Evolutionary conservation across 2,329 filamentous ascomycete genomes (phyloP).

Genomic region (Phyllosticta paracitricarpa): DNA sequence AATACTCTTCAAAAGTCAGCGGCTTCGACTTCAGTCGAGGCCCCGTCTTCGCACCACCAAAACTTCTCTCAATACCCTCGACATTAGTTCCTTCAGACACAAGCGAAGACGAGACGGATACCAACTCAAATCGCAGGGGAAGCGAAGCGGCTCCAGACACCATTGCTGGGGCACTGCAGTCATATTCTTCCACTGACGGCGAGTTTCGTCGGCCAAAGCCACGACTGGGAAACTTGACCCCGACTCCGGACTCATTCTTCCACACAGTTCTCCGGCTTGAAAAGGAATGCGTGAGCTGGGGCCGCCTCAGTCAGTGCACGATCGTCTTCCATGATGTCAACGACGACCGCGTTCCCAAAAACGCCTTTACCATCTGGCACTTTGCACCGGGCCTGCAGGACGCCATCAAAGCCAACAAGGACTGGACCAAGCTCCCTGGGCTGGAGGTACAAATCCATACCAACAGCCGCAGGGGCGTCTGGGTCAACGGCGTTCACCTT

Average conservation of each 20-base stretch:
- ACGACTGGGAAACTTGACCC: slow-evolving; percentile 55
- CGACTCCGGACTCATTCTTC: slow-evolving; percentile 53
- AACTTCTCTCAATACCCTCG: slow-evolving; percentile 1
- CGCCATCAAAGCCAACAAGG: slow-evolving; percentile 37
- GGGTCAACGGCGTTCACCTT: slow-evolving; percentile 63
- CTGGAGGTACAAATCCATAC: slow-evolving; percentile 69
- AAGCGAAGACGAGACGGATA: neutral
- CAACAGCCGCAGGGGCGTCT: slow-evolving; percentile 65
- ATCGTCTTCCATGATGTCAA: slow-evolving; percentile 50
- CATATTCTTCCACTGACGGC: neutral
- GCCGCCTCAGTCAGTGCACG: slow-evolving; percentile 60
- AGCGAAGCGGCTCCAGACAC: neutral
- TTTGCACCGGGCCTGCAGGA: slow-evolving; percentile 60
- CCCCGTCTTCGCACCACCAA: slow-evolving; percentile 11
- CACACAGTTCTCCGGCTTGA: slow-evolving; percentile 55
- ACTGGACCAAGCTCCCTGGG: slow-evolving; percentile 43
- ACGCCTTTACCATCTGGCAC: slow-evolving; percentile 67
- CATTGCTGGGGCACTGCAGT: neutral
- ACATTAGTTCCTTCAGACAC: slow-evolving; percentile 1
- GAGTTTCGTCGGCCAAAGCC: slow-evolving; percentile 29
- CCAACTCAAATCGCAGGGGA: neutral
- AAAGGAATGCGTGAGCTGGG: slow-evolving; percentile 64
- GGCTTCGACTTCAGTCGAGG: slow-evolving; percentile 31
- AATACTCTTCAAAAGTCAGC: slow-evolving; percentile 37
- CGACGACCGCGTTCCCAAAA: slow-evolving; percentile 70